Evolutionary conservation across 2,329 filamentous ascomycete species (phyloP).

Genomic region (Pestalotiopsis sp.): DNA sequence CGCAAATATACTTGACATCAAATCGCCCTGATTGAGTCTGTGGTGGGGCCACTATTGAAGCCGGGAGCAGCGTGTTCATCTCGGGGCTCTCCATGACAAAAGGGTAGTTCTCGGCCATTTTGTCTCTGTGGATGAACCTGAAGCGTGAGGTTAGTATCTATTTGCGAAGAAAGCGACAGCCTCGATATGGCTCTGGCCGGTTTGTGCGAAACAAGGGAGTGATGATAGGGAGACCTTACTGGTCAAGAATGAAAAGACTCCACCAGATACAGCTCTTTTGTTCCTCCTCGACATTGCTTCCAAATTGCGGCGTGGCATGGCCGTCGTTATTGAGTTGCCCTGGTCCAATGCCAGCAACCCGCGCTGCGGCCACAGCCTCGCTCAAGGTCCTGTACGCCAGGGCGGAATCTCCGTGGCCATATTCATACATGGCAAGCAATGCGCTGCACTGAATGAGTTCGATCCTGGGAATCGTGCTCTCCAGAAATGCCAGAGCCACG

Average conservation of each 20-base stretch:
- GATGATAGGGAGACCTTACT: constrained; percentile 31
- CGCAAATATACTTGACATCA: constrained; percentile 35
- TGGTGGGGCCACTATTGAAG: constrained; percentile 22
- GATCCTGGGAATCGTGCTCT: constrained; percentile 33
- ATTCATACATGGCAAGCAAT: constrained; percentile 45
- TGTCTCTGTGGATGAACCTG: constrained; percentile 35
- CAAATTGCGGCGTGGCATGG: constrained; percentile 28
- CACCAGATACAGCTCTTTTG: constrained; percentile 45
- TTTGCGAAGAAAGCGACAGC: background rate
- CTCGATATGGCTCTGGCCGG: no score
- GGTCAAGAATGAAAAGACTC: constrained; percentile 46
- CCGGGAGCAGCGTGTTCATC: constrained; percentile 30
- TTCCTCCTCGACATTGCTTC: constrained; percentile 34
- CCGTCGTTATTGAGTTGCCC: constrained; percentile 36
- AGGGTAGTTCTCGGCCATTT: constrained; percentile 28
- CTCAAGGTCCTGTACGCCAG: constrained; percentile 46
- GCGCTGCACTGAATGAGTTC: constrained; percentile 45
- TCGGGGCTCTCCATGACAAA: constrained; percentile 34
- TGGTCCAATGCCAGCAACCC: constrained; percentile 38
- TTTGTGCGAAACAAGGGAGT: background rate
- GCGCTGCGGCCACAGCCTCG: constrained; percentile 40
- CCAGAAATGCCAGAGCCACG: constrained; percentile 36
- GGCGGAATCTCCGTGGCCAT: constrained; percentile 44
- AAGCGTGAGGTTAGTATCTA: constrained; percentile 14
- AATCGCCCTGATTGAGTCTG: constrained; percentile 28